A percentile compares a stretch with the other conserved stretches of the same genome.
Evolutionary conservation across 371 early-diverging fungal genomes (phyloP).

Genomic region (Mucor velutinosus): DNA sequence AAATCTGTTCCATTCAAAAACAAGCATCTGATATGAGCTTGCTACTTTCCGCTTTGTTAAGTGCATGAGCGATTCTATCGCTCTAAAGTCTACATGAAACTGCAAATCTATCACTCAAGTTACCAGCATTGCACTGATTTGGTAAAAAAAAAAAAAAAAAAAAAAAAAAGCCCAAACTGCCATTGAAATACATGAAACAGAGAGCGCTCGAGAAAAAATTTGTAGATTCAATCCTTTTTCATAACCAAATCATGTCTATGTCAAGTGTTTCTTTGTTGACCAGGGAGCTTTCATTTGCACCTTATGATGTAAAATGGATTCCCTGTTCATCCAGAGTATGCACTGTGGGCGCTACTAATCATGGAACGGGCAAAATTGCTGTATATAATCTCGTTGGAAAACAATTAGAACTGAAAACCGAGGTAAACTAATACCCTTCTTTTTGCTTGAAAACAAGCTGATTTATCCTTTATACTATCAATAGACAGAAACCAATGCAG

Average conservation of each 20-base stretch:
- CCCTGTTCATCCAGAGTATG: slow-evolving; percentile 73
- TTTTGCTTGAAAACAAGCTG: background rate
- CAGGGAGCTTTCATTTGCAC: slow-evolving; percentile 40
- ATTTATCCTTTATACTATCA: background rate
- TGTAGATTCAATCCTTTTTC: background rate
- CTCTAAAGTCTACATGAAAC: no score
- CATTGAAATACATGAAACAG: background rate
- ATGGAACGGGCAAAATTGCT: slow-evolving; percentile 69
- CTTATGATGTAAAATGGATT: slow-evolving; percentile 64
- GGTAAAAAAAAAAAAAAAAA: no score
- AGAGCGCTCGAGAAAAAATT: background rate
- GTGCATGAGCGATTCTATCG: no score
- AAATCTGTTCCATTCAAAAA: no score
- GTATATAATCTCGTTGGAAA: slow-evolving; percentile 60
- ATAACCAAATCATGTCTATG: background rate
- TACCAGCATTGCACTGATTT: no score
- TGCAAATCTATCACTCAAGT: no score
- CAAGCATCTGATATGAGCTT: no score
- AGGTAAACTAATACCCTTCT: slow-evolving; percentile 35
- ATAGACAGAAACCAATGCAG: slow-evolving; percentile 52
- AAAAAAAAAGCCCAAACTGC: background rate
- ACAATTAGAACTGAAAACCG: slow-evolving; percentile 43
- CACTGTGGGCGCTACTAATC: slow-evolving; percentile 67
- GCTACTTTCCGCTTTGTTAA: no score
- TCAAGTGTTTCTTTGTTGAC: slow-evolving; percentile 15